phyloP scores from a whole-genome alignment of 1,284 basidiomycete genomes.

The Heterobasidion parviporum region DNA sequence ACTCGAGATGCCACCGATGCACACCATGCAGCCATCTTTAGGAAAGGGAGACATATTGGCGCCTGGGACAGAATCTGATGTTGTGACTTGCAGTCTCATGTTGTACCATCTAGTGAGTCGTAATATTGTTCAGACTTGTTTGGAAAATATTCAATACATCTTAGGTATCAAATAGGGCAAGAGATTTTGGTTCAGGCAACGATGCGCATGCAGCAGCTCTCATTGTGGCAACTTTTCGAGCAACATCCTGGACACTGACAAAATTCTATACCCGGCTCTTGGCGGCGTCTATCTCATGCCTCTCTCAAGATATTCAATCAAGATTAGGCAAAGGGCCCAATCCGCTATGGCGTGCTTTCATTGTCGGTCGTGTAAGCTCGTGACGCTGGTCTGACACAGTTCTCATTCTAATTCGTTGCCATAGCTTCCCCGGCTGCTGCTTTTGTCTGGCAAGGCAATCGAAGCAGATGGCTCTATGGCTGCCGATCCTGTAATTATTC shows the following conservation, averaged over 20 bases:
- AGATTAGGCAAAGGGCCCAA: slow-evolving; percentile 24
- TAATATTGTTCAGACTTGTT: not conserved
- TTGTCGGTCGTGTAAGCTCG: slow-evolving; percentile 52
- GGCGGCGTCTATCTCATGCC: slow-evolving; percentile 48
- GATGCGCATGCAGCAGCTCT: slow-evolving; percentile 43
- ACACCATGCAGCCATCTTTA: slow-evolving; percentile 46
- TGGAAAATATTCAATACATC: not conserved
- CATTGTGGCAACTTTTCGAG: slow-evolving; percentile 50
- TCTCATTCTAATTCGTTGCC: not conserved
- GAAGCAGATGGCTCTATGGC: slow-evolving; percentile 41
- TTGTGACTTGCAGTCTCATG: slow-evolving; percentile 51
- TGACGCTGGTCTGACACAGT: not conserved
- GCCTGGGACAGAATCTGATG: slow-evolving; percentile 53
- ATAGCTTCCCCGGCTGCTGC: slow-evolving; percentile 55
- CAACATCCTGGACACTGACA: slow-evolving; percentile 56
- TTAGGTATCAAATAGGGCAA: slow-evolving; percentile 50
- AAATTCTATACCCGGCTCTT: slow-evolving; percentile 66
- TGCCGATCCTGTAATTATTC: slow-evolving; percentile 46
- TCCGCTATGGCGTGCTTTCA: slow-evolving; percentile 59
- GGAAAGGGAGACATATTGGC: slow-evolving; percentile 50
- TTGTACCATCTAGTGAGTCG: slow-evolving; percentile 47
- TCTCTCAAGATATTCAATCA: slow-evolving; percentile 39
- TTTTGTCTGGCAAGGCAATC: slow-evolving; percentile 43
- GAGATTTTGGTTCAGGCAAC: slow-evolving; percentile 57
- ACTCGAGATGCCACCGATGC: slow-evolving; percentile 60